Percentiles rank a stretch among this genome's conserved stretches.
These are phyloP conservation scores for Ochetophila trinervis DNA, from an alignment of 306 rosid genomes.

Conservation along the genomic window DNA sequence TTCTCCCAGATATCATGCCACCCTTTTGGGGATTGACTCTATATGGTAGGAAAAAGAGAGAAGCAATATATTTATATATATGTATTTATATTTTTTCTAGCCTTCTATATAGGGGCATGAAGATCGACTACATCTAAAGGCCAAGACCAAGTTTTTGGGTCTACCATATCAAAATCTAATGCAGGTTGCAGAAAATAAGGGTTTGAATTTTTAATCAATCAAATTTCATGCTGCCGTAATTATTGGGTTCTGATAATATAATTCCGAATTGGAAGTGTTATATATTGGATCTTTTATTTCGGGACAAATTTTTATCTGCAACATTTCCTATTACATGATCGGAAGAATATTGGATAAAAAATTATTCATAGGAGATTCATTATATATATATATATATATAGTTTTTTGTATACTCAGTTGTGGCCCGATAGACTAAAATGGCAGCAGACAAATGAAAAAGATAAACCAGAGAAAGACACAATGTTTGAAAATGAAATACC, in stretches of 20 bases:
- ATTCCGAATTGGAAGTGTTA: not conserved
- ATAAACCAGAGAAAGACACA: constrained; percentile 6
- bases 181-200: no score
- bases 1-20: constrained; percentile 13
- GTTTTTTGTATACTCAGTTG: not conserved
- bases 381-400: no score
- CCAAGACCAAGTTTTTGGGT: not conserved
- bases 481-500: constrained; percentile 6
- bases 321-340: no score
- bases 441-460: not conserved
- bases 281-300: no score
- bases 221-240: not conserved
- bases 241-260: not conserved
- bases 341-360: no score
- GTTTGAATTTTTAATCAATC: not conserved
- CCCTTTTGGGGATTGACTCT: constrained; percentile 17
- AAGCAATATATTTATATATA: no score
- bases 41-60: no score
- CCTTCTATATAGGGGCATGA: no score
- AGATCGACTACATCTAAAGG: not conserved
- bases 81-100: no score
- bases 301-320: no score
- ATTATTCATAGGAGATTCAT: no score
- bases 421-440: not conserved
- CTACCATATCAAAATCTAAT: not conserved